phyloP scores from a whole-genome alignment of 2,329 filamentous ascomycete genomes.

The Stagonosporopsis rhizophila region DNA sequence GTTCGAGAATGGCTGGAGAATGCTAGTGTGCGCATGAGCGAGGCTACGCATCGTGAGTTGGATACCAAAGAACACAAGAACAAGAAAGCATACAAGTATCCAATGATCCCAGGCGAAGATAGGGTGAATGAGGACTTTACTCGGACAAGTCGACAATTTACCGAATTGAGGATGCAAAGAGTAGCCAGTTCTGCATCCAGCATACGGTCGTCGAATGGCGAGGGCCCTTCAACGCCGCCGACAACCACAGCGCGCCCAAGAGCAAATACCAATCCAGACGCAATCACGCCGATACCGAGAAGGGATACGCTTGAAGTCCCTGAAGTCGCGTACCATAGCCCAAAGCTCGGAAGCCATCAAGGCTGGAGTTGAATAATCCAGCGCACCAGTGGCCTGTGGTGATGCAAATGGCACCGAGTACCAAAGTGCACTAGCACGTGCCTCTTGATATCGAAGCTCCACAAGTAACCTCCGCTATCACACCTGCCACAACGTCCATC shows the following conservation, averaged over 20 bases:
- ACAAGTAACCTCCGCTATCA: neutral
- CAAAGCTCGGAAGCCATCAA: neutral
- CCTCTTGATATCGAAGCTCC: neutral
- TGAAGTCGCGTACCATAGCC: constrained; percentile 19
- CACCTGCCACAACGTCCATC: neutral
- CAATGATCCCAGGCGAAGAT: constrained; percentile 63
- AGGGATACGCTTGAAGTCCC: constrained; percentile 36
- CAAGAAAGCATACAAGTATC: constrained; percentile 59
- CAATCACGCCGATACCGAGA: constrained; percentile 9
- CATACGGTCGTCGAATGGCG: constrained; percentile 36
- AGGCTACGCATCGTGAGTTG: constrained; percentile 53
- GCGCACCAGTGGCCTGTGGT: too few species aligned
- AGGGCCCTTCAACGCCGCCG: constrained; percentile 27
- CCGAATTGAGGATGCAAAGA: constrained; percentile 48
- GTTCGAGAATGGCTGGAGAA: constrained; percentile 51
- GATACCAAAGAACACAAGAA: constrained; percentile 59
- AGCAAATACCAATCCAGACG: constrained; percentile 22
- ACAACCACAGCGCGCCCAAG: constrained; percentile 9
- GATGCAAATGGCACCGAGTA: neutral
- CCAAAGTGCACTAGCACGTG: constrained; percentile 1
- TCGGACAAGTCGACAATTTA: constrained; percentile 50
- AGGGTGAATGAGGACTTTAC: constrained; percentile 53
- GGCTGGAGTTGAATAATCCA: neutral
- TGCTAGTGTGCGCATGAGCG: constrained; percentile 57
- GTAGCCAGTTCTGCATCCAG: constrained; percentile 49